Evolutionary conservation across 23 red algal genomes (phyloP), one percentile per base, ranked within the genome.

Genomic region (Pyropia haitanensis): DNA sequence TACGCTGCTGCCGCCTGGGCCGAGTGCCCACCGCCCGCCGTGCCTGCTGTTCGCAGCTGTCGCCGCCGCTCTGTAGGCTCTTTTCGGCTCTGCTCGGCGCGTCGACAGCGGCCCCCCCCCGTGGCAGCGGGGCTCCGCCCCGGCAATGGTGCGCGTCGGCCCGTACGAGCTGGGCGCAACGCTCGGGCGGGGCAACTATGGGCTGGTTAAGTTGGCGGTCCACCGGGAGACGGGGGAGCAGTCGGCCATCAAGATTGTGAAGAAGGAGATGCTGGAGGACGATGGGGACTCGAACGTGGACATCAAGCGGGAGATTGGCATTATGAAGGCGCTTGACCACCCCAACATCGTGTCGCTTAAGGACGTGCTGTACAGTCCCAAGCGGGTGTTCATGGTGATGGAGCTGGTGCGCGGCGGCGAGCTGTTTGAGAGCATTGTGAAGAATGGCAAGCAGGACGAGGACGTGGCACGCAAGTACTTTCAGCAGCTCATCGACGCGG

Each of bases 211-310:
- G 69, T 68, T 82, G 21, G 87, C 87, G 0, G 87, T 83, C 51
- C 79, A 93, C 39, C 73, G 75, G 16, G 76, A 84, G 19, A 93
- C 88, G 49, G 88, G 88, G 34, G 70, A 93, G 63, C 75, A 93
- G 62, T 79, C 76, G 51, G 88, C 88, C 27, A 71, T 93, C 18
- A 93, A 93, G 76, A 93, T 93, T 51, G 69, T 93, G 13, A 83
- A 91, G 54, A 91, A 91, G 27, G 79, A 83, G 29, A 73, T 76
- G 18, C 55, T 93, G 4, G 65, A 78, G 13, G 75, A 84, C 69
- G 72, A 88, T 14, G 28, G 57, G 23, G 63, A 66, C 29, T 61
- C 52, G 15, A 80, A 93, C 17, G 88, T 85, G 19, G 76, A 84
- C 29, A 78, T 79, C 25, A 78, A 79, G 59, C 73, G 88, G 7